phyloP scores from a whole-genome alignment of 1,284 basidiomycete species.

The Gastroboletus turbinatus region DNA sequence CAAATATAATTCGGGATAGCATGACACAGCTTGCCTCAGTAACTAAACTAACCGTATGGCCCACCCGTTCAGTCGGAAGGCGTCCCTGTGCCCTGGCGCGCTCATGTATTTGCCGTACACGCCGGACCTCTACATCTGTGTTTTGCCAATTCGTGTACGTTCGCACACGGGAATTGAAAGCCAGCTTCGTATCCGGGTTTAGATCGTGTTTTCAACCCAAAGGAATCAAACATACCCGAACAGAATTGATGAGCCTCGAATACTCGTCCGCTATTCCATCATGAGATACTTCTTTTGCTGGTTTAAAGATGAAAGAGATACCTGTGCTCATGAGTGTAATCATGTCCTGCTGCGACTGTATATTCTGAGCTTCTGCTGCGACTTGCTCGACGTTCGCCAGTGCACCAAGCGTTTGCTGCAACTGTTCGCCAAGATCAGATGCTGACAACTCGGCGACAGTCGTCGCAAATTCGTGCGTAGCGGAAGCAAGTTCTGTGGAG shows the following conservation, averaged over 20 bases:
- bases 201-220: background rate
- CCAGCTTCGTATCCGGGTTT: slow-evolving; percentile 49
- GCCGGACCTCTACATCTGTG: slow-evolving; percentile 73
- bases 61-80: slow-evolving; percentile 63
- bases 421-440: slow-evolving; percentile 74
- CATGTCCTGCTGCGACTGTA: slow-evolving; percentile 79
- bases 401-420: slow-evolving; percentile 65
- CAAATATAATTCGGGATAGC: background rate
- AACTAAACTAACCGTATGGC: slow-evolving; percentile 70
- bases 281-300: slow-evolving; percentile 16
- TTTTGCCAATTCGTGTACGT: slow-evolving; percentile 80
- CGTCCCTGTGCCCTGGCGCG: slow-evolving; percentile 75
- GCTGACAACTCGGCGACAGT: slow-evolving; percentile 63
- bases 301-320: slow-evolving; percentile 24
- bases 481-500: slow-evolving; percentile 61
- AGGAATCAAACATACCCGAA: slow-evolving; percentile 55
- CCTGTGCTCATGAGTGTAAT: slow-evolving; percentile 76
- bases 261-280: slow-evolving; percentile 77
- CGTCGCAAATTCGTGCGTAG: slow-evolving; percentile 73
- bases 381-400: slow-evolving; percentile 74
- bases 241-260: slow-evolving; percentile 85
- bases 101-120: slow-evolving; percentile 76
- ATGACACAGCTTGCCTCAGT: slow-evolving; percentile 56
- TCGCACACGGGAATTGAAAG: slow-evolving; percentile 85
- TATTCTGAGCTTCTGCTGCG: slow-evolving; percentile 67